Evolutionary conservation across 305 asterid species (phyloP).

Genomic region (Fraxinus sp.): DNA sequence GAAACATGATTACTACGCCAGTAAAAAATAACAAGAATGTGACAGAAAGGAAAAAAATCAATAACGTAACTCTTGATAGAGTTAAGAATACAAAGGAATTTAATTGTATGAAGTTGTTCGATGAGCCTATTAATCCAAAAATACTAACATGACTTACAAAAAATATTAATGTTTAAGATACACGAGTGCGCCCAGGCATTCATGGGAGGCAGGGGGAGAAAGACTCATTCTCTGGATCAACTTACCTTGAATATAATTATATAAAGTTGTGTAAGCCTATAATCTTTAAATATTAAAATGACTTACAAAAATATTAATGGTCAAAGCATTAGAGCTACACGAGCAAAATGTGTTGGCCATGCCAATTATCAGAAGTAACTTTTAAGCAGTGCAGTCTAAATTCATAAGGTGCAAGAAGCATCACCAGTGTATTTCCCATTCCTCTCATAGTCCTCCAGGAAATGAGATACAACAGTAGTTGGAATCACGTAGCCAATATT

Average conservation of each 20-base stretch:
- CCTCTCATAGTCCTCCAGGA: constrained; percentile 91
- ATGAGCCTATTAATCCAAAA: background rate
- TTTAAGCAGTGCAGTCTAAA: constrained; percentile 7
- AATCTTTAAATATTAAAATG: background rate
- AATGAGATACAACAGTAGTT: constrained; percentile 90
- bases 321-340: background rate
- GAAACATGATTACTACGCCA: background rate
- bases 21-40: background rate
- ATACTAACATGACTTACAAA: background rate
- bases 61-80: background rate
- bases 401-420: constrained; percentile 28
- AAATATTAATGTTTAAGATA: background rate
- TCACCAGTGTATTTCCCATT: constrained; percentile 92
- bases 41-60: background rate
- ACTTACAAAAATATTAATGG: background rate
- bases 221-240: background rate
- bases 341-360: background rate
- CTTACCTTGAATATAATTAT: background rate
- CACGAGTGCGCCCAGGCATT: background rate
- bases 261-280: background rate
- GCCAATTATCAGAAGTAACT: constrained; percentile 1
- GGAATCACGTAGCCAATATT: constrained; percentile 98
- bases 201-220: background rate
- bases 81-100: background rate
- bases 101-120: background rate